These are phyloP conservation scores for Caloboletus firmus DNA, from an alignment of 1,284 basidiomycete genomes.

Conservation along the genomic window DNA sequence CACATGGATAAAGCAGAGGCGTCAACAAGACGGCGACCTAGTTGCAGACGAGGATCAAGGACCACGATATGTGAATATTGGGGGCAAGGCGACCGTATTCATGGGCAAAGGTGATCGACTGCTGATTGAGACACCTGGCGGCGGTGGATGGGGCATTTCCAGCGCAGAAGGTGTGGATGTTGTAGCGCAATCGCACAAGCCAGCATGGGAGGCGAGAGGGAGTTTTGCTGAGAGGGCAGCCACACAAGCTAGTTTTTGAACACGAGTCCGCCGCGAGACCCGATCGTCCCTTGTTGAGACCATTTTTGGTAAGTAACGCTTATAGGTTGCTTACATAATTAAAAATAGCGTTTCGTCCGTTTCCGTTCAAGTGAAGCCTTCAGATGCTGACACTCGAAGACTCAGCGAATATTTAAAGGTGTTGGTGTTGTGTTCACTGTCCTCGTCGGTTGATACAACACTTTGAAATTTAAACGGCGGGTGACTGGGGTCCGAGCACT, in stretches of 20 bases:
- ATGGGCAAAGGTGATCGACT: constrained; percentile 85
- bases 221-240: constrained; percentile 72
- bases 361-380: no score
- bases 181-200: constrained; percentile 31
- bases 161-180: constrained; percentile 29
- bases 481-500: no score
- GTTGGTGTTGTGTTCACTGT: no score
- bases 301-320: no score
- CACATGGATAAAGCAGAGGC: constrained; percentile 83
- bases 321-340: no score
- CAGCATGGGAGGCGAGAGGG: constrained; percentile 69
- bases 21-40: constrained; percentile 69
- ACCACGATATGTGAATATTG: constrained; percentile 80
- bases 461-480: no score
- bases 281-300: no score
- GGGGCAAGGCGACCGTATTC: constrained; percentile 86
- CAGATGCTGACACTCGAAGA: no score
- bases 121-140: constrained; percentile 88
- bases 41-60: constrained; percentile 30
- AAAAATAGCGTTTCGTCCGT: no score
- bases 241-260: constrained; percentile 63
- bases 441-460: no score
- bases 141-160: constrained; percentile 81
- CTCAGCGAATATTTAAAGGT: no score
- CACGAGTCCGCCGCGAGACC: neutral